These are phyloP conservation scores for Wickerhamiella cacticola DNA, from an alignment of 805 yeast genomes.

Conservation along the genomic window DNA sequence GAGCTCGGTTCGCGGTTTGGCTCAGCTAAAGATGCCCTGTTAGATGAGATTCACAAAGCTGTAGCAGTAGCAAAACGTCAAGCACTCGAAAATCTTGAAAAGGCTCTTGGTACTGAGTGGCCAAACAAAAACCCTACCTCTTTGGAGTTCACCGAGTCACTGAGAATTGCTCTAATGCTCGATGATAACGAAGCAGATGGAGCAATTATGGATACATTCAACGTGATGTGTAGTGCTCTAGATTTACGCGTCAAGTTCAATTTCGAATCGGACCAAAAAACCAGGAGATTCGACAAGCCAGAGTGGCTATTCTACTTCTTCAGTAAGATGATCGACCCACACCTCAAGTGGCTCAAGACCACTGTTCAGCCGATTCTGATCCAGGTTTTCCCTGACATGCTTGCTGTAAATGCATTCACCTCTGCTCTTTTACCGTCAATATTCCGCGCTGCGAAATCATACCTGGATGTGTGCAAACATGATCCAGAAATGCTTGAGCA, in stretches of 20 bases:
- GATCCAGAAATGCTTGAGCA: constrained; percentile 45
- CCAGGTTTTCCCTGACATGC: constrained; percentile 18
- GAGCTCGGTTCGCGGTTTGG: not conserved
- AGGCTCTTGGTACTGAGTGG: constrained; percentile 14
- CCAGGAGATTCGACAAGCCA: constrained; percentile 55
- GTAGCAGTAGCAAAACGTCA: not conserved
- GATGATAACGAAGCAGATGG: constrained; percentile 2
- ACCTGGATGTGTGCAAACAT: constrained; percentile 12
- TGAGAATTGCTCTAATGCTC: constrained; percentile 1
- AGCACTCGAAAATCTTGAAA: not conserved
- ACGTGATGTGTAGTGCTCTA: constrained; percentile 36
- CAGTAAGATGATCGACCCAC: constrained; percentile 26
- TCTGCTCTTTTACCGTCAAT: constrained; percentile 35
- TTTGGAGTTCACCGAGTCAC: constrained; percentile 3
- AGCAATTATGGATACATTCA: constrained; percentile 31
- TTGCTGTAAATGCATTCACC: constrained; percentile 34
- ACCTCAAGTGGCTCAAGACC: constrained; percentile 22
- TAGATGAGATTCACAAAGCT: not conserved
- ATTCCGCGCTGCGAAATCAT: constrained; percentile 13
- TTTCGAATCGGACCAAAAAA: constrained; percentile 44
- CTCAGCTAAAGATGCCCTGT: not conserved
- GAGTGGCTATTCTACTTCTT: constrained; percentile 54
- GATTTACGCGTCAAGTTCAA: constrained; percentile 46
- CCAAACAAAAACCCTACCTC: constrained; percentile 17
- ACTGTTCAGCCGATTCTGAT: constrained; percentile 21